Evolutionary conservation across 2,329 filamentous ascomycete genomes (phyloP).

Genomic region (Dactylellina drechsleri): DNA sequence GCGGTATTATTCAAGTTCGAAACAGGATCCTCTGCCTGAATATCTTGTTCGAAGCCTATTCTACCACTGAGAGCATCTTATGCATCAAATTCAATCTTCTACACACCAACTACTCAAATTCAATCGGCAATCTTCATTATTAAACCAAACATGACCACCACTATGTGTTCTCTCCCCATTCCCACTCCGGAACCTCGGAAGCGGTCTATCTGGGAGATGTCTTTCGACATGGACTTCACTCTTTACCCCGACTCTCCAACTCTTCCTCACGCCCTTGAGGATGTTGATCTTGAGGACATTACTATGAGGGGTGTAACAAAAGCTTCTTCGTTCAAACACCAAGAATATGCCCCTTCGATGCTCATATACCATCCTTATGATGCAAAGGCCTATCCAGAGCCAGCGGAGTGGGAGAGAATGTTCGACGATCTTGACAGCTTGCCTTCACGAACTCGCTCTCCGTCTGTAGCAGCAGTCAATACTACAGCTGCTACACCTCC

Average conservation of each 20-base stretch:
- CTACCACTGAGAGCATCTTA: slow-evolving; percentile 4
- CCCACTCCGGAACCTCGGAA: slow-evolving; percentile 24
- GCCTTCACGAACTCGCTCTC: slow-evolving; percentile 16
- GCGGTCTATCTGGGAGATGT: slow-evolving; percentile 33
- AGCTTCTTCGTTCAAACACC: slow-evolving; percentile 37
- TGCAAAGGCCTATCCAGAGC: slow-evolving; percentile 30
- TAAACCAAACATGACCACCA: slow-evolving; percentile 19
- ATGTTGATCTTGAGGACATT: slow-evolving; percentile 42
- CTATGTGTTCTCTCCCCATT: slow-evolving; percentile 20
- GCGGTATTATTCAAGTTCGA: background rate
- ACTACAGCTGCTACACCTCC: slow-evolving; percentile 32
- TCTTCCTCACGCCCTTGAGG: slow-evolving; percentile 25
- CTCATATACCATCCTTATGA: slow-evolving; percentile 43
- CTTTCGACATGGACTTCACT: slow-evolving; percentile 26
- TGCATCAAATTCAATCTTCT: slow-evolving; percentile 29
- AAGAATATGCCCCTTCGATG: slow-evolving; percentile 34
- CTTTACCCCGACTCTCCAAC: slow-evolving; percentile 42
- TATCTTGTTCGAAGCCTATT: background rate
- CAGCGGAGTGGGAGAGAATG: slow-evolving; percentile 45
- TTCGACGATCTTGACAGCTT: slow-evolving; percentile 35
- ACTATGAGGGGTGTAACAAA: slow-evolving; percentile 41
- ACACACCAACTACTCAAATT: slow-evolving; percentile 10
- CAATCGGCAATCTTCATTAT: background rate
- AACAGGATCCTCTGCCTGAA: background rate
- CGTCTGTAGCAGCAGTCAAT: slow-evolving; percentile 27